Evolutionary conservation across 768 basidiomycete species (phyloP), one percentile per base, ranked within the genome.

Genomic region (Tulasnella sp.): DNA sequence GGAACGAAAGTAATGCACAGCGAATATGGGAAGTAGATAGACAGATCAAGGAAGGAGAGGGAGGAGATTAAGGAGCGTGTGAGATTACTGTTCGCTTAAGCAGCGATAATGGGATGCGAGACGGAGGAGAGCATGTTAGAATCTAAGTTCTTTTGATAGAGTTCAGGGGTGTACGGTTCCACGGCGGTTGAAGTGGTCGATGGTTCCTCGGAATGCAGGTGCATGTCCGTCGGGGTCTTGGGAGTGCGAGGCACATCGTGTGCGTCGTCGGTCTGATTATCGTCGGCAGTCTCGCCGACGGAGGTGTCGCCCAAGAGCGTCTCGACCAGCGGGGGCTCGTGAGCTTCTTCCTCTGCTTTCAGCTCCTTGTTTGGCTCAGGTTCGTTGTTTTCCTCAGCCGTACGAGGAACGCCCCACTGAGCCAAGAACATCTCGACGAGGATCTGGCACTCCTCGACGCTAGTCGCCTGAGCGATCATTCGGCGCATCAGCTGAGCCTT

Each of bases 351-450:
- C 42, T 69, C 39, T 14, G 44, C 29, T 19, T 32, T 66, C 26
- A 37, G 36, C 26, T 69, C 73, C 37, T 71, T 73, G 35, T 41
- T 26, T 6, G 32, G 17, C 37, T 59, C 41, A 2, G 36, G 41
- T 26, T 37, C 37, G 9, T 63, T 32, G 12, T 34, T 35, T 19
- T 44, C 44, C 14, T 62, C 72, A 78, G 29, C 81, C 78, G 67
- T 79, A 77, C 14, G 81, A 75, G 62, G 78, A 83, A 83, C 77
- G 19, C 86, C 87, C 68, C 84, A 84, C 75, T 87, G 87, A 14
- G 87, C 84, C 72, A 96, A 82, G 81, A 91, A 90, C 83, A 93
- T 90, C 75, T 92, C 89, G 35, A 94, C 83, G 72, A 95, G 87
- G 52, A 95, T 82, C 67, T 91, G 90, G 78, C 93, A 94, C 81